A percentile compares a stretch with the other conserved stretches of the same genome.
These are phyloP conservation scores for Podila clonocystis DNA, from an alignment of 192 early-diverging fungal species.

Conservation along the genomic window DNA sequence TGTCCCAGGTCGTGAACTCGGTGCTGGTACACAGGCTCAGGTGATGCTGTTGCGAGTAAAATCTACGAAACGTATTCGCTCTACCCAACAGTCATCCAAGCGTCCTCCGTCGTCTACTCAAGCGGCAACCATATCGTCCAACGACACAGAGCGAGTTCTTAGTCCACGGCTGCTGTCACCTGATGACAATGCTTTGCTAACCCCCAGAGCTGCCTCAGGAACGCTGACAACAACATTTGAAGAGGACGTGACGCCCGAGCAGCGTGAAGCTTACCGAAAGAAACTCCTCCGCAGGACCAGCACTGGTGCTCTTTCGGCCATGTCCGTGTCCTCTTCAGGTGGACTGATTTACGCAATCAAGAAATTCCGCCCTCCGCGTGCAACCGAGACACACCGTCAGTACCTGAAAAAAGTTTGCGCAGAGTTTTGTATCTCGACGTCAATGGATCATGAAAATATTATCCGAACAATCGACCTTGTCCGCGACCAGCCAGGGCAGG, in stretches of 20 bases:
- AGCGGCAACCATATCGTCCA: neutral
- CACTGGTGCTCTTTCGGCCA: slow-evolving; percentile 5
- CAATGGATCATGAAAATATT: slow-evolving; percentile 89
- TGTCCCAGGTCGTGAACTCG: slow-evolving; percentile 29
- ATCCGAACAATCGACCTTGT: slow-evolving; percentile 94
- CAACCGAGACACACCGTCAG: slow-evolving; percentile 88
- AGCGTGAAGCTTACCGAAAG: slow-evolving; percentile 35
- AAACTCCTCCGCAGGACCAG: slow-evolving; percentile 25
- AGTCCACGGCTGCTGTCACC: neutral
- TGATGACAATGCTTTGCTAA: slow-evolving; percentile 2
- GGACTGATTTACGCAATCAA: slow-evolving; percentile 72
- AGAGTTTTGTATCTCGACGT: slow-evolving; percentile 96
- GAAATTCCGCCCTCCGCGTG: slow-evolving; percentile 71
- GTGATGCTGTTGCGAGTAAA: slow-evolving; percentile 38
- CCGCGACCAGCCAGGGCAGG: slow-evolving; percentile 83
- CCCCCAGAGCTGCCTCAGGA: slow-evolving; percentile 11
- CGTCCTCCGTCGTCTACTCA: neutral
- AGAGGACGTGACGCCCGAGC: slow-evolving; percentile 40
- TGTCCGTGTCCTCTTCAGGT: slow-evolving; percentile 15
- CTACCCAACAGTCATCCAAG: neutral
- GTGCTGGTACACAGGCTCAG: slow-evolving; percentile 42
- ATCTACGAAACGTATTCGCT: slow-evolving; percentile 20
- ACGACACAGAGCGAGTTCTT: neutral
- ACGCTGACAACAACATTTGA: slow-evolving; percentile 34
- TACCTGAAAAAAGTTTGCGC: slow-evolving; percentile 94